Percentiles rank a stretch among this genome's conserved stretches.
These are phyloP conservation scores for Candida mesenterica DNA, from an alignment of 1,139 yeast species.

Conservation along the genomic window DNA sequence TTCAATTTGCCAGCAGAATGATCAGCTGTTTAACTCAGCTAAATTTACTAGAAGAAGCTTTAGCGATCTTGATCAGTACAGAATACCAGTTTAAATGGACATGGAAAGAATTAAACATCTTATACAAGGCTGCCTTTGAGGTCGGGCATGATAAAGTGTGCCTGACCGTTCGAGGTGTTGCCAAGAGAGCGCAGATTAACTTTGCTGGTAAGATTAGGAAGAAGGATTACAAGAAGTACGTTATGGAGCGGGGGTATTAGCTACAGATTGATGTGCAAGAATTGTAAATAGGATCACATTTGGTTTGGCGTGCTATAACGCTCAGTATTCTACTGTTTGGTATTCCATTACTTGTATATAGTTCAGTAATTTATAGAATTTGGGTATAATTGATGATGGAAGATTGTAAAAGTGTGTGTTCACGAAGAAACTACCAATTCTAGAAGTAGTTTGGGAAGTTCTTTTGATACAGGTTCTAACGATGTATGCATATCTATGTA, in stretches of 20 bases:
- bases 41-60: constrained; percentile 64
- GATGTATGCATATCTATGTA: too few relatives aligned
- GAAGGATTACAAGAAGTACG: constrained; percentile 31
- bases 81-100: constrained; percentile 73
- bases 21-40: constrained; percentile 51
- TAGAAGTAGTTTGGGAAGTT: too few relatives aligned
- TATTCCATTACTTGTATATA: too few relatives aligned
- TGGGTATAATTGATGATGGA: too few relatives aligned
- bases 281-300: neutral
- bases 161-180: constrained; percentile 32
- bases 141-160: constrained; percentile 48
- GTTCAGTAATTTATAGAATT: too few relatives aligned
- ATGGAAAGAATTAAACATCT: constrained; percentile 50
- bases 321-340: too few relatives aligned
- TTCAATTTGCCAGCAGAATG: constrained; percentile 67
- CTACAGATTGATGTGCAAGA: constrained; percentile 7
- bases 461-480: too few relatives aligned
- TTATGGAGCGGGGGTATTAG: constrained; percentile 33
- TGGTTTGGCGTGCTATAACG: too few relatives aligned
- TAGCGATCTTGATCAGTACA: constrained; percentile 64
- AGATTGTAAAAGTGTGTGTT: too few relatives aligned
- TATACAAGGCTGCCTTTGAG: constrained; percentile 47
- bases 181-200: constrained; percentile 32
- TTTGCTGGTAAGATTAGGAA: constrained; percentile 41
- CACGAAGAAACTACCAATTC: too few relatives aligned